Evolutionary conservation across 225 moss, liverwort and hornwort species (phyloP), one percentile per base, ranked within the genome.

Genomic region (Sphagnum tenellum): DNA sequence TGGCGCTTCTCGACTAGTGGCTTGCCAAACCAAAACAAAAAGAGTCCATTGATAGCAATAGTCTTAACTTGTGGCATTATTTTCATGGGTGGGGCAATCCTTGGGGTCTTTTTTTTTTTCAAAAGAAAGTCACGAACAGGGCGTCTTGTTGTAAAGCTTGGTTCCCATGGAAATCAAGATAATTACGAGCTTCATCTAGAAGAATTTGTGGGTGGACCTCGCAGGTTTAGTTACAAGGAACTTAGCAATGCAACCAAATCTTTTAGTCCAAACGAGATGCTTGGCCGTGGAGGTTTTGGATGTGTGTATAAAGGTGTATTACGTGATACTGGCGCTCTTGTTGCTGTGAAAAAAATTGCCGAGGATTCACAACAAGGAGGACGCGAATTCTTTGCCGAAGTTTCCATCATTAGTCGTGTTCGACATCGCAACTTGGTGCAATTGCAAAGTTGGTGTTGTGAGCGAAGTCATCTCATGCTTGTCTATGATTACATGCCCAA

Each of bases 371-470:
- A 76, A 64, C 59, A 68, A 70, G 48, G 73, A 69, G 63, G 12
- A 68, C 29, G 29, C 3, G 82, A 82, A 69, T 82, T 82, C 55
- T 54, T 76, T 12, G 64, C 50, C 3, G 78, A 75, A 59, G 81
- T 70, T 54, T 65, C 45, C 67, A 50, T 68, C 49, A 58, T 78
- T 11, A 75, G 78, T 5, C 69, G 73, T 49, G 75, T 82, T 59
- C 78, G 81, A 11, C 81, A 82, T 56, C 81, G 78, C 7, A 78
- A 78, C 45, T 75, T 78, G 44, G 78, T 75, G 47, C 64, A 75
- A 10, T 56, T 81, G 9, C 64, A 74, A n/a, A 77, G 78, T 50
- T 78, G 78, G 78, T 82, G 82, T 72, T 29, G 59, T 45, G 82
- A 82, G 55, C 75, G 68, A 62, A 45, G 67, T 59, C 72, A 75